phyloP scores from a whole-genome alignment of 257 asterid species.

The Scutellaria galericulata region DNA sequence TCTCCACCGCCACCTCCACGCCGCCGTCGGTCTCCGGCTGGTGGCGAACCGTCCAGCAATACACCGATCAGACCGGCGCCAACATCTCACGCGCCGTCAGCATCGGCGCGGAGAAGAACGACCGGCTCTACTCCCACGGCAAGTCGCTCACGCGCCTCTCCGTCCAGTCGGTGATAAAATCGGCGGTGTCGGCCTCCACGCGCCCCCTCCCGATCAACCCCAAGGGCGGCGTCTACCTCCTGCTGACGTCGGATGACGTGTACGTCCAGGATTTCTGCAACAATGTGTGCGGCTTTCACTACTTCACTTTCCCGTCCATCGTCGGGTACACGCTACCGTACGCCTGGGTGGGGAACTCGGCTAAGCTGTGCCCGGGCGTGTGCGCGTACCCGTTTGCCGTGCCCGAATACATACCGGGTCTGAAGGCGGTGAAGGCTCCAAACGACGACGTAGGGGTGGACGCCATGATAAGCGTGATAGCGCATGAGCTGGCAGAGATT shows the following conservation, averaged over 20 bases:
- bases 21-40: slow-evolving; percentile 69
- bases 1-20: slow-evolving; percentile 54
- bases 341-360: slow-evolving; percentile 91
- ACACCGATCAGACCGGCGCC: slow-evolving; percentile 83
- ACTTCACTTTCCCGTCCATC: slow-evolving; percentile 84
- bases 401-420: slow-evolving; percentile 60
- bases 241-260: slow-evolving; percentile 75
- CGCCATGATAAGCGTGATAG: slow-evolving; percentile 87
- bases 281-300: slow-evolving; percentile 77
- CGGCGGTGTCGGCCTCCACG: slow-evolving; percentile 61
- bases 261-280: slow-evolving; percentile 74
- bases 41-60: slow-evolving; percentile 75
- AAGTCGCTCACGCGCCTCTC: slow-evolving; percentile 67
- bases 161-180: slow-evolving; percentile 68
- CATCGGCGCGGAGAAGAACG: slow-evolving; percentile 67
- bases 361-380: slow-evolving; percentile 64
- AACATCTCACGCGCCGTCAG: slow-evolving; percentile 60
- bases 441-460: slow-evolving; percentile 80
- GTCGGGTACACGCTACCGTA: slow-evolving; percentile 84
- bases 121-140: slow-evolving; percentile 61
- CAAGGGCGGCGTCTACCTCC: slow-evolving; percentile 62
- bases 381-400: slow-evolving; percentile 82
- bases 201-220: slow-evolving; percentile 73
- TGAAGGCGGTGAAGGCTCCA: slow-evolving; percentile 62
- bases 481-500: slow-evolving; percentile 80